phyloP scores from a whole-genome alignment of 1,139 yeast genomes.

The Sugiyamaella paludigena region DNA sequence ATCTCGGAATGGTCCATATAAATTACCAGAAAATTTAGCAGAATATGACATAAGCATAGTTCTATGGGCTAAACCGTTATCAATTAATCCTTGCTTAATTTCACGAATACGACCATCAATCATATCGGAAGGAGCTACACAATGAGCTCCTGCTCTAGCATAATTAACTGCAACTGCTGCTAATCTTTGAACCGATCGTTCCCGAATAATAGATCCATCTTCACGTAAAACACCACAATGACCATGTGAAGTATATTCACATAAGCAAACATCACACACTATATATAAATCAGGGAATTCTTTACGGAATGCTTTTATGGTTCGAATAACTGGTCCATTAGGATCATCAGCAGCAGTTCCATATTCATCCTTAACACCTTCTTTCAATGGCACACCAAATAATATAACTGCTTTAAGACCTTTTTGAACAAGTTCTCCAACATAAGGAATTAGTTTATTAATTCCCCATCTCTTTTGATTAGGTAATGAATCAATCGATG shows the following conservation, averaged over 20 bases:
- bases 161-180: conserved; percentile 96
- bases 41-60: conserved; percentile 90
- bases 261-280: conserved; percentile 92
- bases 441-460: conserved; percentile 72
- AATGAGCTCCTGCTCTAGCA: conserved; percentile 92
- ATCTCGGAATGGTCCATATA: conserved; percentile 97
- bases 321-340: conserved; percentile 86
- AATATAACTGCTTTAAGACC: conserved; percentile 84
- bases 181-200: conserved; percentile 70
- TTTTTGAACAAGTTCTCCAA: conserved; percentile 64
- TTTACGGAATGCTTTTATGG: conserved; percentile 60
- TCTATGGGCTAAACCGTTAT: conserved; percentile 82
- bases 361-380: conserved; percentile 68
- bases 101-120: conserved; percentile 92
- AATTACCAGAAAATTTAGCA: conserved; percentile 86
- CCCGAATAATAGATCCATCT: conserved; percentile 82
- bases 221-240: conserved; percentile 90
- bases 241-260: conserved; percentile 96
- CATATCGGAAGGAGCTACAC: conserved; percentile 98
- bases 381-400: conserved; percentile 85
- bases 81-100: conserved; percentile 79
- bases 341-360: conserved; percentile 97
- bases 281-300: conserved; percentile 80
- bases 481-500: conserved; percentile 72
- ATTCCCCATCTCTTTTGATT: conserved; percentile 86